Conservation (phyloP, 2,329 filamentous ascomycete species). For the Spiromastix sp. region DNA sequence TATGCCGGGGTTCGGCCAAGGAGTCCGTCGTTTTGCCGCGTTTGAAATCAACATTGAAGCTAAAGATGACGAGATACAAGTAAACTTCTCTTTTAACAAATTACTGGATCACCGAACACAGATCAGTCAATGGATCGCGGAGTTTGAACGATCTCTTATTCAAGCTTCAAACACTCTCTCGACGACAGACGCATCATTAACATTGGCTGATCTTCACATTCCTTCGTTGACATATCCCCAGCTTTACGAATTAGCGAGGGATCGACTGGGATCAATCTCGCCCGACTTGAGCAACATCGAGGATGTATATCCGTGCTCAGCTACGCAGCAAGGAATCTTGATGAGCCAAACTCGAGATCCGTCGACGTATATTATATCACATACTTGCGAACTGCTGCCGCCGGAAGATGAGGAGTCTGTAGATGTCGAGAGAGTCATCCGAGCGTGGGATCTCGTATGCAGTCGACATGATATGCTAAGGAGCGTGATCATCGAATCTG, state of each 20-base stretch:
- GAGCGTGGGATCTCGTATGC: conserved; percentile 24
- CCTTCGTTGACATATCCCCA: conserved; percentile 33
- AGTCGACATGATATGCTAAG: conserved; percentile 24
- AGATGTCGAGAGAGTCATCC: conserved; percentile 19
- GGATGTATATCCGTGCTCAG: conserved; percentile 22
- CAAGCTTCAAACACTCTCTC: conserved; percentile 20
- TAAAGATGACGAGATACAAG: conserved; percentile 34
- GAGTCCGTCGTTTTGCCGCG: conserved; percentile 37
- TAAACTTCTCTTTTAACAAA: conserved; percentile 41
- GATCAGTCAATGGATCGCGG: conserved; percentile 34
- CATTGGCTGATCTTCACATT: conserved; percentile 36
- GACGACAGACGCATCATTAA: conserved; percentile 18
- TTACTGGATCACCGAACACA: conserved; percentile 34
- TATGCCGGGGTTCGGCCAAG: conserved; percentile 34
- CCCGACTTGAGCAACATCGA: conserved; percentile 26
- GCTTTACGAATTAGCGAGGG: conserved; percentile 26
- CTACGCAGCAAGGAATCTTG: conserved; percentile 17
- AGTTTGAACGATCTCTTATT: conserved; percentile 26
- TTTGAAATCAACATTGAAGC: conserved; percentile 43
- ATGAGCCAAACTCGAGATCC: conserved; percentile 28
- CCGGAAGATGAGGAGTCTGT: conserved; percentile 12
- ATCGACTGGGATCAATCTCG: conserved; percentile 29
- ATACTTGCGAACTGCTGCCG: conserved; percentile 22
- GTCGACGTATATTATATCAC: conserved; percentile 26
- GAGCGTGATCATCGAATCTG: conserved; percentile 26